Evolutionary conservation across 768 basidiomycete genomes (phyloP).

Genomic region (Strobilomyces confusus): DNA sequence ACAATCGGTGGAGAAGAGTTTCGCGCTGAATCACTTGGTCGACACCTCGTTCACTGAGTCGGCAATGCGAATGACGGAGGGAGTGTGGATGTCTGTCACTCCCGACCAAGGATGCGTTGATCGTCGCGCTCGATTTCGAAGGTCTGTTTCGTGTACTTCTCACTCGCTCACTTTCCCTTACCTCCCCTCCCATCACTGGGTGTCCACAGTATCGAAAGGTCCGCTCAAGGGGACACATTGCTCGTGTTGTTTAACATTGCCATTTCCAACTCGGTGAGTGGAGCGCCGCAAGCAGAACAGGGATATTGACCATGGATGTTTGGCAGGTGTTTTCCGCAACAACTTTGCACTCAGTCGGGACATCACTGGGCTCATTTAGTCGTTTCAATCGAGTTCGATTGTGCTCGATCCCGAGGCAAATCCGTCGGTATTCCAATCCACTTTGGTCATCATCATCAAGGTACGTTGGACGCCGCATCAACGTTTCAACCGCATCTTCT

Average conservation of each 20-base stretch:
- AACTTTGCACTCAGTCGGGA: conserved; percentile 61
- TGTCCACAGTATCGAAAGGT: conserved; percentile 61
- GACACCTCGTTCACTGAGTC: conserved; percentile 65
- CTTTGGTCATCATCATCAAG: conserved; percentile 67
- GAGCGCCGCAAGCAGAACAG: conserved; percentile 16
- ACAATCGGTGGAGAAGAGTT: conserved; percentile 60
- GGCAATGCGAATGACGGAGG: conserved; percentile 63
- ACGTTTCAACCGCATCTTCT: too few species aligned
- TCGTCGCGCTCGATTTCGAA: conserved; percentile 65
- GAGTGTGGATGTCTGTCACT: conserved; percentile 68
- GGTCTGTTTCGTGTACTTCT: conserved; percentile 29
- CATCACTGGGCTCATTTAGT: conserved; percentile 59
- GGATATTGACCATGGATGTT: neutral
- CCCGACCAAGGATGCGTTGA: conserved; percentile 48
- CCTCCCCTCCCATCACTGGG: conserved; percentile 27
- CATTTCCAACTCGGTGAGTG: conserved; percentile 56
- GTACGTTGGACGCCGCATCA: conserved; percentile 17
- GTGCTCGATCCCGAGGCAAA: conserved; percentile 57
- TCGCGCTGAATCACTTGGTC: conserved; percentile 52
- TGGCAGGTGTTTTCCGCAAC: conserved; percentile 61
- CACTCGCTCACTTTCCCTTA: neutral
- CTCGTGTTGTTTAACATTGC: conserved; percentile 64
- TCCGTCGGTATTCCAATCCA: conserved; percentile 54
- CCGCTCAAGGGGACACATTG: conserved; percentile 59
- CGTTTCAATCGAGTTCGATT: conserved; percentile 53